A percentile compares a stretch with the other conserved stretches of the same genome.
Evolutionary conservation across 352 stramenopile genomes (phyloP).

Genomic region (Pythium brassicae): DNA sequence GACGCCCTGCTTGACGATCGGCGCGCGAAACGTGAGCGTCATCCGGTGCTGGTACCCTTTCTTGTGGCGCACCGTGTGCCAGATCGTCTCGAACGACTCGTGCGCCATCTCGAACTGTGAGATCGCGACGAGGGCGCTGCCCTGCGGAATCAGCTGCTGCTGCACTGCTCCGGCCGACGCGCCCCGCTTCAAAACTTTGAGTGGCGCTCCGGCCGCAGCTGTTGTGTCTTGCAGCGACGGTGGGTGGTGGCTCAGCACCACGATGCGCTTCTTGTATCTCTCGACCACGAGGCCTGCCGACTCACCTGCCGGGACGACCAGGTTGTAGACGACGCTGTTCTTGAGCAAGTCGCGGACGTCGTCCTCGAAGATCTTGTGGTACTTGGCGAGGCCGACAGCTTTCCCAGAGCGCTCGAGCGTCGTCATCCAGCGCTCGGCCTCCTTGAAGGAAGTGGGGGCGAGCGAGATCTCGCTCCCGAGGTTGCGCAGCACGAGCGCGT

Average conservation of each 20-base stretch:
- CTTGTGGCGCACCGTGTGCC: constrained; percentile 56
- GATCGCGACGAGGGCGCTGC: constrained; percentile 53
- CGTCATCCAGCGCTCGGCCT: constrained; percentile 46
- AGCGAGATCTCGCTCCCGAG: constrained; percentile 43
- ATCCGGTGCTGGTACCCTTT: constrained; percentile 45
- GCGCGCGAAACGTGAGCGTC: constrained; percentile 47
- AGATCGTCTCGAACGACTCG: constrained; percentile 68
- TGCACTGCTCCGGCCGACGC: constrained; percentile 1
- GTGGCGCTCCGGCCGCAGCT: neutral
- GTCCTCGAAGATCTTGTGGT: constrained; percentile 45
- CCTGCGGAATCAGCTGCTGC: constrained; percentile 28
- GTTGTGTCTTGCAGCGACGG: neutral
- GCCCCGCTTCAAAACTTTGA: constrained; percentile 1
- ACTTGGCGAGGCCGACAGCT: constrained; percentile 23
- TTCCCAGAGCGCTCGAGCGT: constrained; percentile 26
- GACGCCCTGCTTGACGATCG: constrained; percentile 30
- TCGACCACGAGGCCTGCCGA: constrained; percentile 43
- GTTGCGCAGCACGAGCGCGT: constrained; percentile 51
- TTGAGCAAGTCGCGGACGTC: constrained; percentile 39
- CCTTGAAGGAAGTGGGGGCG: constrained; percentile 28
- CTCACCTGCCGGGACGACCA: constrained; percentile 24
- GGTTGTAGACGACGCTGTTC: constrained; percentile 45
- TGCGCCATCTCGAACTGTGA: constrained; percentile 56
- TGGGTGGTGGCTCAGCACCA: constrained; percentile 48
- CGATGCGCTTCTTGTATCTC: constrained; percentile 54